Percentiles rank a stretch among this genome's conserved stretches.
These are phyloP conservation scores for Parastagonospora avenae DNA, from an alignment of 2,329 filamentous ascomycete genomes.

Conservation along the genomic window DNA sequence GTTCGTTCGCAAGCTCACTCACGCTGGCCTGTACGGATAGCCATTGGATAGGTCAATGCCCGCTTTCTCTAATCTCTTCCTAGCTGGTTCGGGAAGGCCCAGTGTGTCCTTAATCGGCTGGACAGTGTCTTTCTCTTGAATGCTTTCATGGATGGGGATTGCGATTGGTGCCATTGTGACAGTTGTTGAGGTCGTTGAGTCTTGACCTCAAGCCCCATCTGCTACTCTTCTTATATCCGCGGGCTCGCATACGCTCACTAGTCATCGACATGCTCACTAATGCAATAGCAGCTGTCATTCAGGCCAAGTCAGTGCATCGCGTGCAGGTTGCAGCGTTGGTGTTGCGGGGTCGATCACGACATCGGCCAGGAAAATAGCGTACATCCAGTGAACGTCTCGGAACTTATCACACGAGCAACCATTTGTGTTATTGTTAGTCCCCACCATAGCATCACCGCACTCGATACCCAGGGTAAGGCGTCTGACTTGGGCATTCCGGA, in stretches of 20 bases:
- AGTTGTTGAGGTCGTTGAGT: not conserved
- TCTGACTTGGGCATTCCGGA: not conserved
- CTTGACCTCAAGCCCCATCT: not conserved
- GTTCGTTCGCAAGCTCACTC: no score
- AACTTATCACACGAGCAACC: slow-evolving; percentile 21
- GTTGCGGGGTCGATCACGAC: slow-evolving; percentile 47
- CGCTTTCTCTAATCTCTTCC: slow-evolving; percentile 67
- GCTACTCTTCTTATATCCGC: slow-evolving; percentile 20
- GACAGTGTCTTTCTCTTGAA: slow-evolving; percentile 62
- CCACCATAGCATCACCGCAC: not conserved
- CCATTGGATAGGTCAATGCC: slow-evolving; percentile 72
- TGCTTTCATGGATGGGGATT: slow-evolving; percentile 58
- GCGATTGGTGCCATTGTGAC: slow-evolving; percentile 61
- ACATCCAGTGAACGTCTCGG: slow-evolving; percentile 26
- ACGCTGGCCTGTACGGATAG: slow-evolving; percentile 71
- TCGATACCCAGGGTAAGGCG: not conserved
- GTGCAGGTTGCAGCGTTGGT: slow-evolving; percentile 14
- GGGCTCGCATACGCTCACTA: slow-evolving; percentile 6
- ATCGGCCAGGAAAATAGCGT: slow-evolving; percentile 39
- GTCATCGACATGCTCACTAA: slow-evolving; percentile 16
- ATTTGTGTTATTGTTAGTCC: no score
- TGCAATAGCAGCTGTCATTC: slow-evolving; percentile 2
- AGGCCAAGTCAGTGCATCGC: slow-evolving; percentile 1
- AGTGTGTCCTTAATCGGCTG: slow-evolving; percentile 68
- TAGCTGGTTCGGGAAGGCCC: slow-evolving; percentile 62